Evolutionary conservation across 805 yeast species (phyloP), one percentile per base, ranked within the genome.

Genomic region (Candida yuanshanica): DNA sequence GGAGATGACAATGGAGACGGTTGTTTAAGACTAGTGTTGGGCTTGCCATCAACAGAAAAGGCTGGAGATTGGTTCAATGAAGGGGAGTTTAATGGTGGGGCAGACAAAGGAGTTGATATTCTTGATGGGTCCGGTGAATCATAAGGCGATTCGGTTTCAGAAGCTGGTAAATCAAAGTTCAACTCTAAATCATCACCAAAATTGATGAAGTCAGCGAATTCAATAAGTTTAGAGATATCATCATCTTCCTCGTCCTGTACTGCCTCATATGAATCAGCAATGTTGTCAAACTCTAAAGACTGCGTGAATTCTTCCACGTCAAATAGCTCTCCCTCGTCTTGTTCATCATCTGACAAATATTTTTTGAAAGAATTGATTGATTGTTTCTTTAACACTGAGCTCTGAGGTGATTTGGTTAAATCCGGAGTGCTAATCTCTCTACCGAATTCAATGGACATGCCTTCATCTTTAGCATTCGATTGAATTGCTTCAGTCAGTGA

Each of bases 381-480:
- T 2, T 65, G 61, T 37, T 57, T 56, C 43, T 64, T 57, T 39
- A 65, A 44, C 27, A 64, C 65, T 38, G 68, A 62, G 25, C 60
- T 58, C 7, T 64, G 51, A 4, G 71, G 70, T 4, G 68, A 62
- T 39, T 63, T 63, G 9, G 52, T 48, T 27, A 60, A 41, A 47
- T 64, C 69, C 1, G 70, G 69, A 22, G 38, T 33, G 17, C 34
- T 35, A 2, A 20, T 17, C 2, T 42, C 54, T 20, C 35, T 33
- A 11, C 51, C 52, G n/a, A 41, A 12, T 25, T 69, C 65, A n/a
- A 76, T 63, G 36, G 64, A 56, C 75, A 74, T 74, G 6, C 81
- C 81, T 49, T 62, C 68, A 46, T 62, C 69, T 43, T 62, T 64
- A 7, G 70, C 71, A 35, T 68, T 66, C 2, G 58, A 45, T 2